Base-by-base conservation (phyloP, 495 filamentous ascomycete species). In the Podospora bellae-mahoneyi region DNA sequence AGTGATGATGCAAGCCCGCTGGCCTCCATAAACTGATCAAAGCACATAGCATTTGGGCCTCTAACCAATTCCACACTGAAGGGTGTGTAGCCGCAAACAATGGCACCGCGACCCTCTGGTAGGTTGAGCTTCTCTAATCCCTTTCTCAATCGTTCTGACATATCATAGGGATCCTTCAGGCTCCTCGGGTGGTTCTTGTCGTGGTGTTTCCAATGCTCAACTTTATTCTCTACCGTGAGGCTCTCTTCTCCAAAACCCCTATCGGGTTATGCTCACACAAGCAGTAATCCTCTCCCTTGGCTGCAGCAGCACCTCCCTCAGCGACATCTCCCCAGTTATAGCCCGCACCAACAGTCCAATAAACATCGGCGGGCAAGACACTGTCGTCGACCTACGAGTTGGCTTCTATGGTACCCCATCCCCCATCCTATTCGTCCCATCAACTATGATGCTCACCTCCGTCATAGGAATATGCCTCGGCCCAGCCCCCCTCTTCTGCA, bases 381-480 rank as follows among this genome's bases (percentile, higher is more conserved):
- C 66, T 56, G 48, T 15, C 9, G 53, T 75, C 9, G 71, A 74
- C 65, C 54, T 76, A n/a, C 72, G 73, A 20, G 59, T 76, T 30
- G 74, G 73, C 2, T 75, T 73, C 63, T 71, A 48, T 60, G 72
- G 74, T 71, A 65, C 15, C 60, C 44, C 5, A 48, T 10, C 16
- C 4, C 34, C 53, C 61, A 16, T 20, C 62, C 20, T 13, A 7
- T 39, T 34, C 34, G 18, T 34, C 44, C 10, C 32, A 15, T 44
- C 59, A 9, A 61, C 4, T 18, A 13, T 13, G 19, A 10, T 55
- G 18, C 26, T 53, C 55, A 58, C 55, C 55, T 23, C 23, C 1
- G 13, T 19, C 30, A 6, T 20, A 74, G 72, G 72, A 20, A 61
- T 75, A 39, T 75, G 73, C 67, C 69, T 75, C 66, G 73, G 73